Base-by-base conservation (phyloP, 202 grass and related monocot species). In the Zizania palustris region DNA sequence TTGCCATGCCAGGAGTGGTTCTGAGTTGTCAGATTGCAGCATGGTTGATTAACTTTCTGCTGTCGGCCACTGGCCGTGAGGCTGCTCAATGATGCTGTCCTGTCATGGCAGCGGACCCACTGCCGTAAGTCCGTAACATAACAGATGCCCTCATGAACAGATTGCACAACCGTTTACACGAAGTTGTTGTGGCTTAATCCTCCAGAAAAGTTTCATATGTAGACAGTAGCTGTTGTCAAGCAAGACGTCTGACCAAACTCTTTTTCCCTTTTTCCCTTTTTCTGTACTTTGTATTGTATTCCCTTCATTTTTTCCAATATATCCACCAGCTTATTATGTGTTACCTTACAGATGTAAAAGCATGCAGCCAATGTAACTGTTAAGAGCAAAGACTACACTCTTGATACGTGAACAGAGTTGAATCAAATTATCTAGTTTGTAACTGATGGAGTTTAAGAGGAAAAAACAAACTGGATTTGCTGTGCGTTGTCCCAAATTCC, bases 281-380 rank as follows among this genome's bases (percentile, higher is more conserved):
- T 72, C 18, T 80, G 65, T 38, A 45, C 16, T 71, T 36, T 50
- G 14, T 74, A 67, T 80, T 88, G 38, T 67, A 38, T 76, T 65
- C 65, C 40, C 63, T 79, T 84, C 39, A 59, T 75, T 75, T 35
- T 18, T 41, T n/a, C 49, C 38, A 12, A 53, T 73, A 1, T 87
- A 74, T 75, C 69, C 49, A 36, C 48, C 71, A 65, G 71, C 42
- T 84, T 76, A 71, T 6, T 62, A 65, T 76, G 72, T 81, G 69
- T 62, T 85, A 80, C 62, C 63, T 81, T 73, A 88, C 72, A 72
- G 59, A 81, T 85, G 77, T 85, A 66, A 88, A 85, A 77, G 45
- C 15, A 42, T 75, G 38, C 77, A 50, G 45, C 40, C 59, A 11
- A 50, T 72, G 59, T 7, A 22, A 77, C 71, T 76, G 59, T 77